A percentile compares a stretch with the other conserved stretches of the same genome.
These are phyloP conservation scores for Gossypium schwendimanii DNA, from an alignment of 441 rosid species.

Conservation along the genomic window DNA sequence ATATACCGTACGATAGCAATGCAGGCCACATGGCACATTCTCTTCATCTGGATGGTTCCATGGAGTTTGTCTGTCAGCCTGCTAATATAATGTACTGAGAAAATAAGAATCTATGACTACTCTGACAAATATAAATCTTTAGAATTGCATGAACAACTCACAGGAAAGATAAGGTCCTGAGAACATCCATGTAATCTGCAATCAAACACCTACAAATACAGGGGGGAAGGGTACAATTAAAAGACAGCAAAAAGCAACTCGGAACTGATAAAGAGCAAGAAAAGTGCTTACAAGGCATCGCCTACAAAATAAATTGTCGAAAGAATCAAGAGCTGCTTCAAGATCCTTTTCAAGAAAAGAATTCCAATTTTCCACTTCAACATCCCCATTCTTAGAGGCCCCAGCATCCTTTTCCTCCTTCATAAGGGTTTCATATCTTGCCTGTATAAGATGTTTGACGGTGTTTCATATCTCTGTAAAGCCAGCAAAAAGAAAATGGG, in stretches of 20 bases:
- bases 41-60: constrained; percentile 60
- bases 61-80: constrained; percentile 81
- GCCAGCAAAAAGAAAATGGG: constrained; percentile 80
- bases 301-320: constrained; percentile 93
- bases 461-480: constrained; percentile 96
- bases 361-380: constrained; percentile 47
- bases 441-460: constrained; percentile 99
- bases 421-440: constrained; percentile 69
- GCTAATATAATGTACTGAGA: constrained; percentile 11
- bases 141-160: constrained; percentile 37
- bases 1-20: constrained; percentile 66
- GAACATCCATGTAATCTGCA: constrained; percentile 99
- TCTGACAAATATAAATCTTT: constrained; percentile 8
- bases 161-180: constrained; percentile 93
- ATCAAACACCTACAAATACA: constrained; percentile 68
- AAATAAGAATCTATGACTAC: constrained; percentile 20
- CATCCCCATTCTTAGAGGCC: constrained; percentile 39
- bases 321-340: constrained; percentile 97
- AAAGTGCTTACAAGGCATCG: constrained; percentile 75
- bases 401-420: constrained; percentile 42
- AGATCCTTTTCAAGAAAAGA: constrained; percentile 76
- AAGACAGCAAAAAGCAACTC: neutral
- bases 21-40: constrained; percentile 65
- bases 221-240: neutral
- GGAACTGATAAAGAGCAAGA: constrained; percentile 11